Conservation (phyloP, 345 rosid genomes). For the Melastoma malabathricum region DNA sequence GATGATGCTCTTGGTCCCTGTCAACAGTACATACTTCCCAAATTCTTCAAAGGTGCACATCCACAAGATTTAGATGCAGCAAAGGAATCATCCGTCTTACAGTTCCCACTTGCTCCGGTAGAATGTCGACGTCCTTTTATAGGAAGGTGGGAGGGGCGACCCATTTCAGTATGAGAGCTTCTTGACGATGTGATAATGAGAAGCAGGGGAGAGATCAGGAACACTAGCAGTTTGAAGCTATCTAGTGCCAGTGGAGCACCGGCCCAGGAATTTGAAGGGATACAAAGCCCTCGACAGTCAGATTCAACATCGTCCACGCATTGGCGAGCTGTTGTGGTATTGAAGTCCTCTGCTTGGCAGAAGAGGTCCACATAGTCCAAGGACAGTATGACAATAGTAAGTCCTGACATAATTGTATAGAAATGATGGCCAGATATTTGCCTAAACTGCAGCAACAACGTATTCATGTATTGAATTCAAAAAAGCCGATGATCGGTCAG, state of each 20-base stretch:
- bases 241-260: constrained; percentile 30
- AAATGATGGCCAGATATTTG: too few relatives aligned
- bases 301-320: constrained; percentile 51
- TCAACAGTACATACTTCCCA: constrained; percentile 66
- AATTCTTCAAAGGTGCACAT: constrained; percentile 74
- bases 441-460: too few relatives aligned
- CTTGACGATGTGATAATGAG: constrained; percentile 71
- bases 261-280: constrained; percentile 29
- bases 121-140: not conserved
- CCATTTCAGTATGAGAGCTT: constrained; percentile 66
- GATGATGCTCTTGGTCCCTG: constrained; percentile 89
- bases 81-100: constrained; percentile 73
- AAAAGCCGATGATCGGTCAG: too few relatives aligned
- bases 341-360: constrained; percentile 42
- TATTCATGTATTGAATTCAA: too few relatives aligned
- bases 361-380: constrained; percentile 51
- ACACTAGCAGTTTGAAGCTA: constrained; percentile 42
- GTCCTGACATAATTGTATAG: too few relatives aligned
- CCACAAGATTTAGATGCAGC: constrained; percentile 92
- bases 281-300: constrained; percentile 46
- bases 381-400: constrained; percentile 11
- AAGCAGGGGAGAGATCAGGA: constrained; percentile 79
- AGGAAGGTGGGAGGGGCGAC: constrained; percentile 44
- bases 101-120: constrained; percentile 58
- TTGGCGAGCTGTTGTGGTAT: constrained; percentile 38